Evolutionary conservation across 2,329 filamentous ascomycete species (phyloP).

Genomic region (Diaporthe nobilis): DNA sequence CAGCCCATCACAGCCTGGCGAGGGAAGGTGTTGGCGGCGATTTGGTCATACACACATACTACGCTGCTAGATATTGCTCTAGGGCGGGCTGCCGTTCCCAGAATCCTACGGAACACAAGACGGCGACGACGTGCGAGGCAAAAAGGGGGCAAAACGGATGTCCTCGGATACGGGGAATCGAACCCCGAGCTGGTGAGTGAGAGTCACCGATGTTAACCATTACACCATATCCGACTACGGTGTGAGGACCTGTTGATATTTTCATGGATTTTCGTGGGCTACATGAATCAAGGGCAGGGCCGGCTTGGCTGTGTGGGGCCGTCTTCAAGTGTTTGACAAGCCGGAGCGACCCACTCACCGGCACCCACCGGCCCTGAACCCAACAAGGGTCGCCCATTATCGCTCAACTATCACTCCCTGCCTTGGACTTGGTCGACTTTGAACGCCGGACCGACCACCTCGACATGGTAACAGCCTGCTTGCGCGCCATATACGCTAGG

Average conservation of each 20-base stretch:
- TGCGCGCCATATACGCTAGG: conserved; percentile 37
- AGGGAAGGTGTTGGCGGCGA: neutral
- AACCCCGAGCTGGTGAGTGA: conserved; percentile 42
- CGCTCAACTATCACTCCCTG: conserved; percentile 4
- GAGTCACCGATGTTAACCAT: conserved; percentile 42
- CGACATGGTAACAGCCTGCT: conserved; percentile 37
- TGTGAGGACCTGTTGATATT: conserved; percentile 22
- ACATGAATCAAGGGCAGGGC: conserved; percentile 23
- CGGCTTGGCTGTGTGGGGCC: neutral
- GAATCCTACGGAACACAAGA: neutral
- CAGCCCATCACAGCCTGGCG: neutral
- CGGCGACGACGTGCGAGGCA: neutral
- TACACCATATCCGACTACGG: conserved; percentile 41
- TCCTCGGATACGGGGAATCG: conserved; percentile 42
- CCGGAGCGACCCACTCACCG: neutral
- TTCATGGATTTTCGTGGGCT: neutral
- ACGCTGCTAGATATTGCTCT: neutral
- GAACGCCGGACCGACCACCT: conserved; percentile 38
- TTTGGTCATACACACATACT: neutral
- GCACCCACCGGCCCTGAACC: neutral
- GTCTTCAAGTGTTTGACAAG: neutral
- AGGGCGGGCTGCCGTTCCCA: neutral
- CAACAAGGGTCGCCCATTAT: neutral
- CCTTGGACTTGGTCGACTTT: conserved; percentile 7
- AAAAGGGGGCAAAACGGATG: neutral